A percentile compares a stretch with the other conserved stretches of the same genome.
phyloP scores from a whole-genome alignment of 2,329 filamentous ascomycete species.

The Atkinsonella texensis region DNA sequence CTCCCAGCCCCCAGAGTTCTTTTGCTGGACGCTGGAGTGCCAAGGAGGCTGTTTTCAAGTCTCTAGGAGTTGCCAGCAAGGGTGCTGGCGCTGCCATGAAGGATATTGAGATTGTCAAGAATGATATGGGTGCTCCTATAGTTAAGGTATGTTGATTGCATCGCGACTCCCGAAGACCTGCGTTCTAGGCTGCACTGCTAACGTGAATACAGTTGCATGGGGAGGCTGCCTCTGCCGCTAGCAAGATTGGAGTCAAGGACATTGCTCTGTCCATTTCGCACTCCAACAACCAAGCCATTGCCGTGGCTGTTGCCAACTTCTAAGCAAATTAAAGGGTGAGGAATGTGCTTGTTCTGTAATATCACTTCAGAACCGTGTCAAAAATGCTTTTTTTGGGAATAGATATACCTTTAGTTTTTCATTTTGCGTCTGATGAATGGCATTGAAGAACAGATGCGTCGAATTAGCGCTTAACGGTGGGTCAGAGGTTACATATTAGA shows the following conservation, averaged over 20 bases:
- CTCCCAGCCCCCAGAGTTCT: constrained; percentile 70
- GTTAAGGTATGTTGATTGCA: constrained; percentile 62
- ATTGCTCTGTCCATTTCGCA: constrained; percentile 94
- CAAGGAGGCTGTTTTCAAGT: constrained; percentile 98
- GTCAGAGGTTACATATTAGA: background rate
- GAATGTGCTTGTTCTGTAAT: constrained; percentile 7
- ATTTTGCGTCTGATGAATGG: background rate
- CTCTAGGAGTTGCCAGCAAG: constrained; percentile 72
- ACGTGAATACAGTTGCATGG: constrained; percentile 61
- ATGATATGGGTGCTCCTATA: constrained; percentile 69
- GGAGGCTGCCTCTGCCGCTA: constrained; percentile 70
- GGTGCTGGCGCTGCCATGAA: constrained; percentile 82
- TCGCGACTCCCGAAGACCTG: background rate
- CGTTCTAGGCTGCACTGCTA: constrained; percentile 17
- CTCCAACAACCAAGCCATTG: constrained; percentile 85
- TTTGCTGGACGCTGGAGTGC: constrained; percentile 95
- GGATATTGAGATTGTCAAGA: constrained; percentile 85
- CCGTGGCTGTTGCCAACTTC: constrained; percentile 78
- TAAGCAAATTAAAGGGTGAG: constrained; percentile 25
- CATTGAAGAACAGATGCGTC: background rate
- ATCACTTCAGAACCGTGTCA: too few species aligned
- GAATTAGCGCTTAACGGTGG: background rate
- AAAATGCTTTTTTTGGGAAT: background rate
- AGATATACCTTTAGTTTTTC: background rate
- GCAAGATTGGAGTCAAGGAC: constrained; percentile 73